These are phyloP conservation scores for Leccinum barrowsii DNA, from an alignment of 768 basidiomycete genomes.

Conservation along the genomic window DNA sequence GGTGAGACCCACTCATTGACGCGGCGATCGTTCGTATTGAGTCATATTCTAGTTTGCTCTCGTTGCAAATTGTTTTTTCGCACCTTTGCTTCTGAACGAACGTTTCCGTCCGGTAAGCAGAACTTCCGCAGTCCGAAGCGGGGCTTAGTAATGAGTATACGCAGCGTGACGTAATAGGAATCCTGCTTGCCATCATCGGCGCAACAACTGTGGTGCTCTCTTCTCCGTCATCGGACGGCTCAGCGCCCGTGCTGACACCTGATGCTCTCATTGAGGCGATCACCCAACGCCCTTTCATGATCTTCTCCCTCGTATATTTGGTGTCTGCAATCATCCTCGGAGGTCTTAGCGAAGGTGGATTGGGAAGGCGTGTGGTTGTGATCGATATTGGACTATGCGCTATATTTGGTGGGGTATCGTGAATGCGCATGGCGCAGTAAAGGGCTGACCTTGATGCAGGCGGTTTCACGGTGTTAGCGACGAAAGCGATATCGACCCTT, in stretches of 20 bases:
- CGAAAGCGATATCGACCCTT: conserved; percentile 88
- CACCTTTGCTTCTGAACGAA: conserved; percentile 81
- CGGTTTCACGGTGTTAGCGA: conserved; percentile 92
- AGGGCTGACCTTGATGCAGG: conserved; percentile 39
- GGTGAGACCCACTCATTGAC: conserved; percentile 41
- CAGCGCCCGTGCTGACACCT: conserved; percentile 54
- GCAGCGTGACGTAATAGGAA: conserved; percentile 76
- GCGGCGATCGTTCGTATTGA: not conserved
- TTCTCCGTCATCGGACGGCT: conserved; percentile 65
- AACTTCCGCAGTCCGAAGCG: conserved; percentile 4
- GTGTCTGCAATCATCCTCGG: conserved; percentile 55
- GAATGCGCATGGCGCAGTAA: not conserved
- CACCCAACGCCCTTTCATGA: conserved; percentile 65
- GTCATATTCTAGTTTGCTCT: conserved; percentile 64
- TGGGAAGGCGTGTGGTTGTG: conserved; percentile 68
- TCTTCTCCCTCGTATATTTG: conserved; percentile 67
- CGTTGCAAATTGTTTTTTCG: conserved; percentile 94
- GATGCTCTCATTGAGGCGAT: conserved; percentile 67
- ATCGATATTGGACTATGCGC: conserved; percentile 89
- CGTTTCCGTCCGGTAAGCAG: conserved; percentile 67
- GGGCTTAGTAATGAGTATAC: conserved; percentile 12
- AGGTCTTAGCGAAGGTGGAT: conserved; percentile 58
- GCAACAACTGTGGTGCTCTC: conserved; percentile 91
- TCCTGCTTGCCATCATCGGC: conserved; percentile 78
- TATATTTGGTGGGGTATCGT: conserved; percentile 56